Base-by-base conservation (phyloP, 345 rosid genomes). In the Leavenworthia alabamica region DNA sequence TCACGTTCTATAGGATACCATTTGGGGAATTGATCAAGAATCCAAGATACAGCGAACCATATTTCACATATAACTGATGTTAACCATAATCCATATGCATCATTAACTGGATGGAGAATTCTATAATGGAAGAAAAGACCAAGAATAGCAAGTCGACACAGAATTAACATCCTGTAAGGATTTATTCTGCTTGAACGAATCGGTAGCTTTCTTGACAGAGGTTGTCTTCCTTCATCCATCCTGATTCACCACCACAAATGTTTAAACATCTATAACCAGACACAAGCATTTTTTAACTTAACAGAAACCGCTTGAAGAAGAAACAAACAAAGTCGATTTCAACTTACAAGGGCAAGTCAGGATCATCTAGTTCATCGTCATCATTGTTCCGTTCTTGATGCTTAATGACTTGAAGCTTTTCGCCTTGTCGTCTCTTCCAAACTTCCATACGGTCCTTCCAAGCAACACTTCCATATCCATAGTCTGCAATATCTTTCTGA, bases 161-260 rank as follows among this genome's bases (percentile, higher is more conserved):
- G 49, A 60, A 91, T 79, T 53, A 91, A 53, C 83, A 91, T 53
- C 75, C 98, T 78, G 61, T 91, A 91, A 3, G 98, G 98, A 69
- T 78, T 92, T 64, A 92, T 84, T 81, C 76, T 92, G 96, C 96
- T 92, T 10, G 98, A 92, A 15, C 86, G 83, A 76, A 92, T 66
- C 0, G 96, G 90, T 59, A 92, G 67, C 79, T 92, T 92, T 74
- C 98, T 80, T 3, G 95, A 92, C 12, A 92, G 86, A 43, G 98
- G 98, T 75, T 92, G 95, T 70, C 98, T 82, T 62, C 95, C 98
- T 82, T 92, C 98, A 63, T 92, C 98, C 98, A 92, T 92, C 96
- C 98, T 92, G 86, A 70, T 37, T 48, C 7, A 44, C 5, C 11
- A 54, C 43, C 23, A 31, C 29, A 43, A 26, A 56, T 67, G 56